Evolutionary conservation across 1,139 yeast species (phyloP), one percentile per base, ranked within the genome.

Genomic region (Pneumocystis jirovecii): DNA sequence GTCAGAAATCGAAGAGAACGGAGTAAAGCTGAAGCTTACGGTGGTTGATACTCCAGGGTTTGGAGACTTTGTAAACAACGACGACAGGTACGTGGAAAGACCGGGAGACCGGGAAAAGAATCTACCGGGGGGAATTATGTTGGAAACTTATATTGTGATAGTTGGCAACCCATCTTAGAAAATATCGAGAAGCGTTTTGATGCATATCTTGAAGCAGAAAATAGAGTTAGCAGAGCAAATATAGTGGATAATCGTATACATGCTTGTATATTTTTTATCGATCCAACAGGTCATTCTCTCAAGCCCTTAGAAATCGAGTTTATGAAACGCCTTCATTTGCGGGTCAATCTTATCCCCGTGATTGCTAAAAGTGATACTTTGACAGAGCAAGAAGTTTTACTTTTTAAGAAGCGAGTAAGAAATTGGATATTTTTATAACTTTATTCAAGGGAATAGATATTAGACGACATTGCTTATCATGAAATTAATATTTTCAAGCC

Each of bases 201-300:
- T 76, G 82, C 83, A 70, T 91, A 85, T 75, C 84, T 95, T 77
- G 97, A 93, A 76, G 85, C 86, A 63, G 98, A 95, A 79, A 89
- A 90, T 74, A 86, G 87, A 75, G 82, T 89, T 69, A 86, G 86
- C 76, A 85, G 98, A 75, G 78, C 86, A n/a, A 76, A 83, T 45
- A 81, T 87, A 70, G 72, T 70, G 50, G 96, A 90, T 75, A 83
- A 85, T 72, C 85, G 96, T 74, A 82, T 90, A 66, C 96, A 90
- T 74, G 96, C 96, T 45, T 83, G 88, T 73, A 79, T 90, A 68
- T 90, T 88, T 77, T 89, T 95, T 72, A 88, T 95, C 73, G 97
- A 91, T 77, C 98, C 97, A 72, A 91, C 97, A 34, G 98, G 97
- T 67, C 98, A 93, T 77, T 85, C 90, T 59, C 82, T 93, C 75